phyloP scores from a whole-genome alignment of 129 eudicot species.

The carrot (Daucus carota) region DNA sequence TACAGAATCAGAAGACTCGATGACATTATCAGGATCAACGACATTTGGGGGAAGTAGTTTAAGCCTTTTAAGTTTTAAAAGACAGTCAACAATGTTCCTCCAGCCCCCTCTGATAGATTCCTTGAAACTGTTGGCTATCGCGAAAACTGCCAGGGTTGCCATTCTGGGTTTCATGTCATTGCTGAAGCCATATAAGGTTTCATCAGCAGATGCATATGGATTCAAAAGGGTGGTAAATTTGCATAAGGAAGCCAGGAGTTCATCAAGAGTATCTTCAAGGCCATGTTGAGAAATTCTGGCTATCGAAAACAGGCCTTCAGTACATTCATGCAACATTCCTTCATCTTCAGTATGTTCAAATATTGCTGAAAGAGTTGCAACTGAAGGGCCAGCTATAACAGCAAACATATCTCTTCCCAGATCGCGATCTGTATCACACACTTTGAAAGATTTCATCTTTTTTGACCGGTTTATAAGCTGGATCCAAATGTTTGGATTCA shows the following conservation, averaged over 20 bases:
- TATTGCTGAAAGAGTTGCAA: slow-evolving; percentile 70
- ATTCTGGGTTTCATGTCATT: slow-evolving; percentile 84
- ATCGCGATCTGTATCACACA: slow-evolving; percentile 45
- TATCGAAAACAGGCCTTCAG: slow-evolving; percentile 62
- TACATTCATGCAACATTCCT: slow-evolving; percentile 72
- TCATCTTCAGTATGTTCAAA: slow-evolving; percentile 89
- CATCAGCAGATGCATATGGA: slow-evolving; percentile 93
- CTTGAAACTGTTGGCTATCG: slow-evolving; percentile 73
- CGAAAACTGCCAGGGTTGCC: slow-evolving; percentile 87
- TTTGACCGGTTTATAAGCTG: slow-evolving; percentile 63
- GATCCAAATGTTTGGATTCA: slow-evolving; percentile 83
- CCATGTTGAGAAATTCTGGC: slow-evolving; percentile 80
- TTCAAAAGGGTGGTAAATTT: slow-evolving; percentile 82
- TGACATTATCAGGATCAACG: slow-evolving; percentile 31
- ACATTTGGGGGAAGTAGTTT: slow-evolving; percentile 52
- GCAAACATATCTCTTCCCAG: slow-evolving; percentile 93
- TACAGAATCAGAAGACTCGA: slow-evolving; percentile 10
- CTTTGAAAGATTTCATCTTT: slow-evolving; percentile 32
- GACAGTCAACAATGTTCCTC: slow-evolving; percentile 83
- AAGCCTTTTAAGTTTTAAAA: slow-evolving; percentile 61
- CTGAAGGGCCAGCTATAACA: slow-evolving; percentile 69
- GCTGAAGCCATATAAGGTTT: slow-evolving; percentile 75
- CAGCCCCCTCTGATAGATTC: slow-evolving; percentile 75
- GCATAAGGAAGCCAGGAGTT: slow-evolving; percentile 70
- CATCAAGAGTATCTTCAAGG: slow-evolving; percentile 77